Evolutionary conservation across 352 stramenopile genomes (phyloP).

Genomic region (Phytopythium litorale): DNA sequence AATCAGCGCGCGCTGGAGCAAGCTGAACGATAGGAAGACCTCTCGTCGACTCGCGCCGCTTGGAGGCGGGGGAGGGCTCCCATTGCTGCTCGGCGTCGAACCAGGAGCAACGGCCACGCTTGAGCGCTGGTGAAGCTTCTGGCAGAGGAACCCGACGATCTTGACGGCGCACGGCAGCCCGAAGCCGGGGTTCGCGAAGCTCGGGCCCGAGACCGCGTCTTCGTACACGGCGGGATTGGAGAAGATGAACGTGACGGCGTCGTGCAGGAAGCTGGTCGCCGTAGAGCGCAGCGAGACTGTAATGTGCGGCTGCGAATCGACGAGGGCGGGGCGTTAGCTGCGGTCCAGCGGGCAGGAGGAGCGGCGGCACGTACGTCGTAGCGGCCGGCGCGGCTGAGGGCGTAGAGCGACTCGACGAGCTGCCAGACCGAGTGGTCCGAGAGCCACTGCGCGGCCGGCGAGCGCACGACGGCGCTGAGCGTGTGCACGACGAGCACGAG

Average conservation of each 20-base stretch:
- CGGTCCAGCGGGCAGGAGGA: not conserved
- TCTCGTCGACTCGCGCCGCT: constrained; percentile 42
- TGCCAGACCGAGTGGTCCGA: constrained; percentile 93
- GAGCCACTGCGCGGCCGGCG: constrained; percentile 69
- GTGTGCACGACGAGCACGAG: constrained; percentile 94
- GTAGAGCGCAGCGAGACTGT: constrained; percentile 57
- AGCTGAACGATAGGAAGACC: constrained; percentile 64
- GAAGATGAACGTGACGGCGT: constrained; percentile 68
- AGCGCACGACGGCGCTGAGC: constrained; percentile 91
- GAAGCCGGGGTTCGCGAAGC: constrained; percentile 31
- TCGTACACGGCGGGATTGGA: constrained; percentile 46
- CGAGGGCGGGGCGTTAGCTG: constrained; percentile 1
- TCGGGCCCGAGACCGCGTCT: constrained; percentile 11
- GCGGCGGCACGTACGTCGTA: constrained; percentile 39
- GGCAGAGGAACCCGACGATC: constrained; percentile 73
- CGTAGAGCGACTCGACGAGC: constrained; percentile 94
- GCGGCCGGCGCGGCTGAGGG: constrained; percentile 79
- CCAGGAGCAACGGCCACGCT: constrained; percentile 11
- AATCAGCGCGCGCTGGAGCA: constrained; percentile 54
- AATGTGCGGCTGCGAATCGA: constrained; percentile 41
- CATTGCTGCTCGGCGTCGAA: not conserved
- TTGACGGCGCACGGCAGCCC: constrained; percentile 76
- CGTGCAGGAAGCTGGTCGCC: constrained; percentile 58
- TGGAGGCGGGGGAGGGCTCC: constrained; percentile 4
- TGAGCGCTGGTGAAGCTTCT: constrained; percentile 64